These are phyloP conservation scores for Tuber umbilicatum DNA, from an alignment of 495 filamentous ascomycete species.

Conservation along the genomic window DNA sequence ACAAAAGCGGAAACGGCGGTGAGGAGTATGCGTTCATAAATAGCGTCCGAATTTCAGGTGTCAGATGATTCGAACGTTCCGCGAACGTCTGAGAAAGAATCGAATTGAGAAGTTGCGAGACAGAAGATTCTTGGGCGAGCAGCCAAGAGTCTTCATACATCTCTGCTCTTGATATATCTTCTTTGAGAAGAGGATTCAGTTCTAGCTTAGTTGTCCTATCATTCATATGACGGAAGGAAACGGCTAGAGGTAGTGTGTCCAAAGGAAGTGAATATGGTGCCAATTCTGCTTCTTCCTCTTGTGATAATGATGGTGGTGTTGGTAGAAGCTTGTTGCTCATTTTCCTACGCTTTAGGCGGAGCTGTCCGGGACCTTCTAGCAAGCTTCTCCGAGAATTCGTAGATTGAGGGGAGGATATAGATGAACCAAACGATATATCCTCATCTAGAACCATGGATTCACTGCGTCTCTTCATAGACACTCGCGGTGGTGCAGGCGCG, in stretches of 20 bases:
- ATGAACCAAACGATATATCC: conserved; percentile 27
- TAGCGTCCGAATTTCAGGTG: conserved; percentile 43
- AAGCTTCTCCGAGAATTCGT: conserved; percentile 21
- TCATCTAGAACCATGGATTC: conserved; percentile 29
- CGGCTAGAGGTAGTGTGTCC: conserved; percentile 13
- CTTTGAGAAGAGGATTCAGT: conserved; percentile 51
- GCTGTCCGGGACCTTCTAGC: conserved; percentile 16
- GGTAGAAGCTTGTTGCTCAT: conserved; percentile 28
- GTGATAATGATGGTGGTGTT: conserved; percentile 33
- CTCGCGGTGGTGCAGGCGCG: conserved; percentile 10
- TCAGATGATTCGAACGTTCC: conserved; percentile 10
- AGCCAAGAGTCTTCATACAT: conserved; percentile 65
- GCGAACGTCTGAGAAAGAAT: conserved; percentile 47
- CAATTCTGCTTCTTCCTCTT: conserved; percentile 35
- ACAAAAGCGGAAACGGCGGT: conserved; percentile 49
- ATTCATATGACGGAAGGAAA: conserved; percentile 6
- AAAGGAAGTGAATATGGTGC: conserved; percentile 27
- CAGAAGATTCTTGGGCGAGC: conserved; percentile 55
- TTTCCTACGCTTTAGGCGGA: conserved; percentile 38
- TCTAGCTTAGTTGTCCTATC: conserved; percentile 34
- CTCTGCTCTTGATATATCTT: conserved; percentile 52
- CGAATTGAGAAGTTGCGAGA: conserved; percentile 57
- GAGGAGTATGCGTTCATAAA: conserved; percentile 55
- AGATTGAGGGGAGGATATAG: conserved; percentile 20
- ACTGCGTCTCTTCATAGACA: conserved; percentile 28